A percentile compares a stretch with the other conserved stretches of the same genome.
phyloP scores from a whole-genome alignment of 352 stramenopile species.

The Globisporangium megalacanthum region DNA sequence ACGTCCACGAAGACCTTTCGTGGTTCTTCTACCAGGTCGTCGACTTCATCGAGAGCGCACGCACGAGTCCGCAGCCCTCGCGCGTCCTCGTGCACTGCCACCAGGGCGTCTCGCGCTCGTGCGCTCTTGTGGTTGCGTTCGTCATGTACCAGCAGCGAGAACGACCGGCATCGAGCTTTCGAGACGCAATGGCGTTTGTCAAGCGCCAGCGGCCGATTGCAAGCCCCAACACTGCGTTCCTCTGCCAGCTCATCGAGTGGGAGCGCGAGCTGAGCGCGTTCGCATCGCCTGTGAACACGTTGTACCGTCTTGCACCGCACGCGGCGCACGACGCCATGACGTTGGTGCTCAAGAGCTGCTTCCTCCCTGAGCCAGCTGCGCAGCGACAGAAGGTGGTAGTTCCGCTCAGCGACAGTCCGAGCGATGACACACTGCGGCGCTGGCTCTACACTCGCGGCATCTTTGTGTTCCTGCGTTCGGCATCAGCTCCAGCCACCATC shows the following conservation, averaged over 20 bases:
- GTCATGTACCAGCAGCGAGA: constrained; percentile 38
- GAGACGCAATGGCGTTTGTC: constrained; percentile 29
- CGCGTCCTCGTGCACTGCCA: constrained; percentile 65
- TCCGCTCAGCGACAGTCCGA: not conserved
- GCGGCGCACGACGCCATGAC: constrained; percentile 33
- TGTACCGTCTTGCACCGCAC: constrained; percentile 46
- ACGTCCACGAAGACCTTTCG: constrained; percentile 53
- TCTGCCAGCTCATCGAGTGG: constrained; percentile 66
- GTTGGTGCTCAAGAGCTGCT: constrained; percentile 52
- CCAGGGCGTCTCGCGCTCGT: constrained; percentile 67
- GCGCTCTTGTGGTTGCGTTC: constrained; percentile 57
- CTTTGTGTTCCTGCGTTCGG: constrained; percentile 34
- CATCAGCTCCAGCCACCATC: not conserved
- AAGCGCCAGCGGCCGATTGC: constrained; percentile 43
- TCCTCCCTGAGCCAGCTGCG: constrained; percentile 6
- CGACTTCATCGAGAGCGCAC: constrained; percentile 29
- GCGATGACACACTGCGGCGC: not conserved
- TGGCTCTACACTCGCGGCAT: constrained; percentile 34
- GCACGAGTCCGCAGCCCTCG: not conserved
- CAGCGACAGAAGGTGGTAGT: constrained; percentile 8
- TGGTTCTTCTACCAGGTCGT: constrained; percentile 52
- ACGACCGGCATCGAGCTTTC: constrained; percentile 5
- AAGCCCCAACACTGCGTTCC: constrained; percentile 58
- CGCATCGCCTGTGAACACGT: not conserved
- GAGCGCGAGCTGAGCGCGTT: constrained; percentile 30